These are phyloP conservation scores for Candida hispaniensis DNA, from an alignment of 805 yeast species.

Conservation along the genomic window DNA sequence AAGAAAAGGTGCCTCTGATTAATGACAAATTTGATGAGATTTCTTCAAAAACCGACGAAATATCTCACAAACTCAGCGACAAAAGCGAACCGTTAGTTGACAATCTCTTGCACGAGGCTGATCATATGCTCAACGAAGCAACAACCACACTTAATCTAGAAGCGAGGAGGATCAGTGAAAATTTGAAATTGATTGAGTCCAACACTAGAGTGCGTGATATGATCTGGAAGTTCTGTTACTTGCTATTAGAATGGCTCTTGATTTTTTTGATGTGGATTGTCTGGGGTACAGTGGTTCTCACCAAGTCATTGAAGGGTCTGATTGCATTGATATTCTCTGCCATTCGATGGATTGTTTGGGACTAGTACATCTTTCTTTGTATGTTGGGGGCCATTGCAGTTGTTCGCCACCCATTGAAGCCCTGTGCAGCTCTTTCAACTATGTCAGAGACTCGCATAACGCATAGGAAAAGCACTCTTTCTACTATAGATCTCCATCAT, in stretches of 20 bases:
- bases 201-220: slow-evolving; percentile 18
- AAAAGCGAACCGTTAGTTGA: slow-evolving; percentile 20
- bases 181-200: slow-evolving; percentile 21
- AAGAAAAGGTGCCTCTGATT: slow-evolving; percentile 16
- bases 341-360: too few relatives aligned
- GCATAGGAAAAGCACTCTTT: too few relatives aligned
- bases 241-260: slow-evolving; percentile 21
- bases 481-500: too few relatives aligned
- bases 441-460: too few relatives aligned
- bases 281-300: slow-evolving; percentile 21
- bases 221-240: slow-evolving; percentile 21
- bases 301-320: neutral
- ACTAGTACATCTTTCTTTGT: too few relatives aligned
- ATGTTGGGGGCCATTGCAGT: too few relatives aligned
- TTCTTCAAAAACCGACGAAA: slow-evolving; percentile 17
- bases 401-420: too few relatives aligned
- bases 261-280: slow-evolving; percentile 23
- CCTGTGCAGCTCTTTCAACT: too few relatives aligned
- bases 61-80: slow-evolving; percentile 19
- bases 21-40: slow-evolving; percentile 15
- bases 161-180: slow-evolving; percentile 20
- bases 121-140: slow-evolving; percentile 22
- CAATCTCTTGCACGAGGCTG: slow-evolving; percentile 22
- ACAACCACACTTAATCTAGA: slow-evolving; percentile 23
- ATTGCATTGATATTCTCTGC: too few relatives aligned